Base-by-base conservation (phyloP, 2,329 filamentous ascomycete genomes). In the Dactylellina sp. region DNA sequence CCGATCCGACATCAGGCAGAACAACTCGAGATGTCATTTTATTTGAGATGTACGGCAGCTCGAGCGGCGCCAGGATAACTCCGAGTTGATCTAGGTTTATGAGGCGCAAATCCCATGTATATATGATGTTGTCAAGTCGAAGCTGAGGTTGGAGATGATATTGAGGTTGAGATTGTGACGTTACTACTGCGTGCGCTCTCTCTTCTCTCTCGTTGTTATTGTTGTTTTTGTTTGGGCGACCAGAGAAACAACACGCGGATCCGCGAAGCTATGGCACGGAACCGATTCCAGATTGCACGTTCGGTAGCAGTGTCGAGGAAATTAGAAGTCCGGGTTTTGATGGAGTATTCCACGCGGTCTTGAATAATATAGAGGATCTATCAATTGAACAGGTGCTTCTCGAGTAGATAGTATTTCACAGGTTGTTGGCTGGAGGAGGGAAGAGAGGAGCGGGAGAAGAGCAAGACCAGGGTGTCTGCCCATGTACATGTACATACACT, bases 1-100 rank as follows among this genome's bases (percentile, higher is more conserved):
- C 84, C 74, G 92, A 95, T 81, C 93, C 93, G 77, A 96, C 89
- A 18, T 68, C 62, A 7, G 62, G 62, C 5, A 68, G 32, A 18
- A n/a, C 55, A 5, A 50, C 11, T 46, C 56, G 68, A 11, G 60
- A 60, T 2, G 74, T 28, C 74, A 74, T 76, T 28, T 44, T 57
- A 28, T 76, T 28, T 44, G 44, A 28, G 3, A 32, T 28, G 9
- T 11, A 22, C 20, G 25, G 47, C n/a, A 22, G 14, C 4, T 4
- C 37, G 4, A 12, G 14, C 37, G 14, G 5, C n/a, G 37, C 12
- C 9, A 14, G 37, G 37, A 16, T 40, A 40, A 12, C 37, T 40
- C 12, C 37, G 11, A 40, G 12, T 12, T 3, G 6, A 12, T 40
- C 6, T 40, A 14, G 37, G 5, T 5, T 6, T 40, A 40, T 16